A percentile compares a stretch with the other conserved stretches of the same genome.
These are phyloP conservation scores for Citrus cavaleriei DNA, from an alignment of 345 rosid species.

Conservation along the genomic window DNA sequence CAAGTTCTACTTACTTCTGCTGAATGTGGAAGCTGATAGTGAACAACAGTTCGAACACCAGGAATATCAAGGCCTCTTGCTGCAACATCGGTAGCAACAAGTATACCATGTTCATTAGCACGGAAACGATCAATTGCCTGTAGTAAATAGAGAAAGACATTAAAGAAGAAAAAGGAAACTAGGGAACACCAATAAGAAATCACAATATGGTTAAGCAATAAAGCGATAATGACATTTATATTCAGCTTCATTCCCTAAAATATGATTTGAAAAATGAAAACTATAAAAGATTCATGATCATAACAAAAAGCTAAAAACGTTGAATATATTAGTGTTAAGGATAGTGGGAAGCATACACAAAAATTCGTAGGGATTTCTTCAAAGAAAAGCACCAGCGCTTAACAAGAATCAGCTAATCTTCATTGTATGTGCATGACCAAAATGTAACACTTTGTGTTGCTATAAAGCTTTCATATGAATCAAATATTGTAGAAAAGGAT, in stretches of 20 bases:
- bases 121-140: slow-evolving; percentile 93
- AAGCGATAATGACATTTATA: not conserved
- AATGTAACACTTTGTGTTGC: not conserved
- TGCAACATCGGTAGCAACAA: slow-evolving; percentile 94
- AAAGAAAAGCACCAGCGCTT: not conserved
- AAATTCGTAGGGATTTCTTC: not conserved
- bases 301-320: not conserved
- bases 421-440: not conserved
- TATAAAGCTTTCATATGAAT: not conserved
- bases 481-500: not conserved
- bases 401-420: not conserved
- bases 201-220: not conserved
- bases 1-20: slow-evolving; percentile 51
- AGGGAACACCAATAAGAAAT: slow-evolving; percentile 1
- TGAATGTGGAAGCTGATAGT: slow-evolving; percentile 98
- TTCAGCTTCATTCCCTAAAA: not conserved
- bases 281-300: not conserved
- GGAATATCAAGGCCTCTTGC: slow-evolving; percentile 98
- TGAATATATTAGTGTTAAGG: not conserved
- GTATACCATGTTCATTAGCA: slow-evolving; percentile 70
- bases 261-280: not conserved
- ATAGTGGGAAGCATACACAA: not conserved
- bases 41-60: slow-evolving; percentile 88
- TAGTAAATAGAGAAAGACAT: slow-evolving; percentile 13
- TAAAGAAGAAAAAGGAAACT: slow-evolving; percentile 5